Conservation (phyloP, 345 rosid species). For the Abelmoschus esculentus region DNA sequence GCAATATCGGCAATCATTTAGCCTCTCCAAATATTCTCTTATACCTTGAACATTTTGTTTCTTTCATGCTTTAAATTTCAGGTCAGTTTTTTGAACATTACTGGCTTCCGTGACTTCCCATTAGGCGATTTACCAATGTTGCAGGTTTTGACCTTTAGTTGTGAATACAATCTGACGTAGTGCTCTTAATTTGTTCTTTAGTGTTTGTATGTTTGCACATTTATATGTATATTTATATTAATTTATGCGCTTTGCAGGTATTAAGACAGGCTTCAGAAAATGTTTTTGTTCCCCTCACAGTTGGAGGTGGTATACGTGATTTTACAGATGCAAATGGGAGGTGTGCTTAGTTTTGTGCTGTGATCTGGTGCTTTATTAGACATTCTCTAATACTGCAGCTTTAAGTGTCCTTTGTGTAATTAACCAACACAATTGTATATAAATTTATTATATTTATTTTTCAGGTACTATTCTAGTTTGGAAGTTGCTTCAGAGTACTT, state of each 20-base stretch:
- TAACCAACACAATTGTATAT: neutral
- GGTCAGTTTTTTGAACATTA: constrained; percentile 90
- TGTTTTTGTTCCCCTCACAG: constrained; percentile 94
- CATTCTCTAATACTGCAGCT: constrained; percentile 4
- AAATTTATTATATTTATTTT: neutral
- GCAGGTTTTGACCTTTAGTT: constrained; percentile 43
- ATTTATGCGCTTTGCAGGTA: constrained; percentile 43
- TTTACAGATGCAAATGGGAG: constrained; percentile 93
- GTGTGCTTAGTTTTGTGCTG: constrained; percentile 22
- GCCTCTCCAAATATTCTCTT: neutral
- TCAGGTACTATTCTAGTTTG: constrained; percentile 90
- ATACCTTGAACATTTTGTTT: neutral
- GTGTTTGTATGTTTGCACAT: neutral
- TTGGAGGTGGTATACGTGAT: constrained; percentile 98
- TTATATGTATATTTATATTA: neutral
- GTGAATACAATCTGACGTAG: neutral
- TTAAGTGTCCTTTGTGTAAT: neutral
- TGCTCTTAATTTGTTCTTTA: neutral
- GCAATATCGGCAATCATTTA: neutral
- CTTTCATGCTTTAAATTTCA: constrained; percentile 30
- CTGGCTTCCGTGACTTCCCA: constrained; percentile 93
- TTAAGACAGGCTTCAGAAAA: constrained; percentile 80
- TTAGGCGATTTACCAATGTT: constrained; percentile 95
- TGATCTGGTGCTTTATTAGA: neutral
- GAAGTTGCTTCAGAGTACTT: constrained; percentile 98